Evolutionary conservation across 2,329 filamentous ascomycete species (phyloP), one percentile per base, ranked within the genome.

Genomic region (Alternaria viburni): DNA sequence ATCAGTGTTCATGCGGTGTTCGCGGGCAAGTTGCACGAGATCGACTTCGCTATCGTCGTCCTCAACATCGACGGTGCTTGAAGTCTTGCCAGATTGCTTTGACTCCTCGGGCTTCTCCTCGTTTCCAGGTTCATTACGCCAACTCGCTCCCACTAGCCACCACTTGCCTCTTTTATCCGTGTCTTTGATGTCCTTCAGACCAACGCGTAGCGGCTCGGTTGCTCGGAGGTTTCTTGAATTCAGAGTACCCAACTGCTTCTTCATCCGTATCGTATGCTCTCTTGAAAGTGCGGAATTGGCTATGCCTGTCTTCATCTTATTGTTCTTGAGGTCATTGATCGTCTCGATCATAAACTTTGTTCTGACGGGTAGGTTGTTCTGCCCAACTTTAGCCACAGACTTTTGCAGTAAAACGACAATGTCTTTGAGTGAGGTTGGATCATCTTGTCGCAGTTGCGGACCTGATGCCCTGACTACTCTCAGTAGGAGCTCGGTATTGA

Each of bases 141-240:
- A 97, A 79, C 93, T 97, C n/a, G 96, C 95, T 55, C 96, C 96
- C 6, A 98, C 92, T 19, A 98, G 88, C 96, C 96, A 99, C 96
- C 96, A 99, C 82, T 97, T 97, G 1, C 96, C 96, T 76, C 90
- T 92, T 76, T 91, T 95, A 44, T 95, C 91, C 0, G 91, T 90
- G 65, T 94, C 88, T 66, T 89, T 89, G 55, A 99, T 92, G 74
- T 99, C 96, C 41, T 87, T 85, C 5, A 97, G 85, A 11, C 91
- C 89, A 61, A 97, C 90, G 9, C 93, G 89, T 63, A 99, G 85
- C 5, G 96, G 93, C 64, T 96, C 92, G 4, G 88, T 90, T 8
- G 90, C 89, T 68, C 93, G 93, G 62, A 91, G 83, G 63, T 84
- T 87, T 73, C 87, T 83, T 11, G 83, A 81, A 75, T 92, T 96